Percentiles rank a stretch among this genome's conserved stretches.
These are phyloP conservation scores for Afroboletus lepidellus DNA, from an alignment of 1,284 basidiomycete genomes.

Conservation along the genomic window DNA sequence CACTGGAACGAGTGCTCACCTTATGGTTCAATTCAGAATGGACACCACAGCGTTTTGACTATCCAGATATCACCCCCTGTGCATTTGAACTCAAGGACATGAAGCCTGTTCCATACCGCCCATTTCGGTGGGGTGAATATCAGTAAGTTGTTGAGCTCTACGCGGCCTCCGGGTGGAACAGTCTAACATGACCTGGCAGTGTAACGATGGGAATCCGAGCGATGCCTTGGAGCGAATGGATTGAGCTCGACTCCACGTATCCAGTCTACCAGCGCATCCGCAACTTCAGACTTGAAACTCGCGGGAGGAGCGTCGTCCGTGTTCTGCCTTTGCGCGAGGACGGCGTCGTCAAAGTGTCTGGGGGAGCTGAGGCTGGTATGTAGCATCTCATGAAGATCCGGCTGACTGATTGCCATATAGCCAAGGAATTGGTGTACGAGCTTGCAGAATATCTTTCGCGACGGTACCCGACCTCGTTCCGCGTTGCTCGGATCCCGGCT, in stretches of 20 bases:
- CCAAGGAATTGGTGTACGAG: conserved; percentile 63
- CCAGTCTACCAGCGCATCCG: conserved; percentile 52
- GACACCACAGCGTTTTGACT: conserved; percentile 49
- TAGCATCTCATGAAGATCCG: neutral
- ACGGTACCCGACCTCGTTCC: conserved; percentile 59
- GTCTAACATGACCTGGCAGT: conserved; percentile 58
- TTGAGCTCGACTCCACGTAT: conserved; percentile 62
- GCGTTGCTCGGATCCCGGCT: conserved; percentile 42
- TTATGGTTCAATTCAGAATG: conserved; percentile 39
- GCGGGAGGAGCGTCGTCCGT: conserved; percentile 46
- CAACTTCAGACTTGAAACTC: conserved; percentile 49
- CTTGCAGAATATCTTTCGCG: conserved; percentile 60
- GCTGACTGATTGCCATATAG: conserved; percentile 31
- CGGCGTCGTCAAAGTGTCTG: conserved; percentile 46
- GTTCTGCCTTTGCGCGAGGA: conserved; percentile 42
- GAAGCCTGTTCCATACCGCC: conserved; percentile 59
- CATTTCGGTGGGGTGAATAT: conserved; percentile 62
- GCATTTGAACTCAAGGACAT: conserved; percentile 40
- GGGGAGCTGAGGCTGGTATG: conserved; percentile 53
- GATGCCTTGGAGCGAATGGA: conserved; percentile 67
- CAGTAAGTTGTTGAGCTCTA: conserved; percentile 43
- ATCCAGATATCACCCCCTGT: conserved; percentile 48
- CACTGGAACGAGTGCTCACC: conserved; percentile 5
- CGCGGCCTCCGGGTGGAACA: conserved; percentile 43
- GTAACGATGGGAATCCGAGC: conserved; percentile 67